A percentile compares a stretch with the other conserved stretches of the same genome.
phyloP scores from a whole-genome alignment of 2,329 filamentous ascomycete genomes.

The Clathrospora elynae region DNA sequence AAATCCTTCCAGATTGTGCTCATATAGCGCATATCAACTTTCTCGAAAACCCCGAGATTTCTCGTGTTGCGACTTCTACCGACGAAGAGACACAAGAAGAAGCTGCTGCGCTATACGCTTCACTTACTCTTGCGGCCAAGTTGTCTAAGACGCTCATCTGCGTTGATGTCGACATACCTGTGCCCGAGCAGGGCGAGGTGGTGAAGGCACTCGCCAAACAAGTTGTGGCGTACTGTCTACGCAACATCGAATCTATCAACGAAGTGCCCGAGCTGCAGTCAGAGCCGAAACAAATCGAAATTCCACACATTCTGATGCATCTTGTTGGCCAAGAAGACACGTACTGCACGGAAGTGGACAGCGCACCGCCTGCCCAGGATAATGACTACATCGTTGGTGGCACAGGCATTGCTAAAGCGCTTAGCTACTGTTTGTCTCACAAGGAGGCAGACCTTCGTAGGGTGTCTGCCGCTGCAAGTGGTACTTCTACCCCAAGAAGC shows the following conservation, averaged over 20 bases:
- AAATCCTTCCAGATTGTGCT: constrained; percentile 83
- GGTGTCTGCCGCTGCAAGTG: constrained; percentile 53
- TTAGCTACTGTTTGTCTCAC: constrained; percentile 88
- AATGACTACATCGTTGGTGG: constrained; percentile 96
- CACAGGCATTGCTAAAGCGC: constrained; percentile 90
- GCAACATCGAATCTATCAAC: constrained; percentile 83
- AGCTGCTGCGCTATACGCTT: constrained; percentile 90
- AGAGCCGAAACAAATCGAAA: constrained; percentile 58
- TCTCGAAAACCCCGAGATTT: constrained; percentile 76
- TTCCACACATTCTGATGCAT: constrained; percentile 85
- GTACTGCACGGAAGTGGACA: constrained; percentile 58
- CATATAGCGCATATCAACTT: constrained; percentile 85
- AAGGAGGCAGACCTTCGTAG: constrained; percentile 63
- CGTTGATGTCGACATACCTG: constrained; percentile 88
- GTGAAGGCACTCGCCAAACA: constrained; percentile 92
- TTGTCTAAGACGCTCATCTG: constrained; percentile 84
- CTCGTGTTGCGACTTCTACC: constrained; percentile 72
- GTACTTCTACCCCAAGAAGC: constrained; percentile 59
- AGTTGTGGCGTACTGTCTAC: constrained; percentile 90
- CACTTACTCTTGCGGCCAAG: constrained; percentile 83
- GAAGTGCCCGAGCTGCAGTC: constrained; percentile 64
- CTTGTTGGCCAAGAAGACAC: constrained; percentile 75
- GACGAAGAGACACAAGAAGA: constrained; percentile 86
- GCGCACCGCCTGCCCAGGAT: constrained; percentile 74
- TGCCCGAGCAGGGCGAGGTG: constrained; percentile 79